Conservation (phyloP, 805 yeast genomes). For the Lipomyces spencermartinsiae region DNA sequence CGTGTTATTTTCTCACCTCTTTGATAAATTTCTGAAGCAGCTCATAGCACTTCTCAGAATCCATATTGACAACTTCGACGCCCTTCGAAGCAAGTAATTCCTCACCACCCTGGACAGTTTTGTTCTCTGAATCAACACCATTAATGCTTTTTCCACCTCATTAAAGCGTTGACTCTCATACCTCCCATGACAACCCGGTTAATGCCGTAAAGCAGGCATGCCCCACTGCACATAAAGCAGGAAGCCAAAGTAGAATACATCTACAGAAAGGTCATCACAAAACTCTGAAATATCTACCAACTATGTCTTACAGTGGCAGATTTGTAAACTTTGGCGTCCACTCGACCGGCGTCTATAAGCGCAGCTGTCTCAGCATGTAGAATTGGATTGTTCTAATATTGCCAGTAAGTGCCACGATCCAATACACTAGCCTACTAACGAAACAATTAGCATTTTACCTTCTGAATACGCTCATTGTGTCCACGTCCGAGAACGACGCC, state of each 20-base stretch:
- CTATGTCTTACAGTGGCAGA: constrained; percentile 61
- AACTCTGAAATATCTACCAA: background rate
- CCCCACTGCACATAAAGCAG: constrained; percentile 95
- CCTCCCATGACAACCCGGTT: constrained; percentile 82
- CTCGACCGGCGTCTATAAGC: constrained; percentile 87
- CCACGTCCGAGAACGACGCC: constrained; percentile 87
- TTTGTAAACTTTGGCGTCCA: constrained; percentile 78
- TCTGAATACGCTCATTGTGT: constrained; percentile 89
- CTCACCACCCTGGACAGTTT: constrained; percentile 83
- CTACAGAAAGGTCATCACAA: constrained; percentile 9
- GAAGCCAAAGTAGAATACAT: constrained; percentile 93
- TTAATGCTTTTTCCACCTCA: background rate
- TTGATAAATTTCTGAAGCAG: constrained; percentile 79
- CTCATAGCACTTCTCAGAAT: constrained; percentile 51
- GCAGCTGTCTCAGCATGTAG: constrained; percentile 93
- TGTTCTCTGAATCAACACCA: constrained; percentile 61
- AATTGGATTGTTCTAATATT: constrained; percentile 52
- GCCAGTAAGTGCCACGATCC: background rate
- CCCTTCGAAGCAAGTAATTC: constrained; percentile 70
- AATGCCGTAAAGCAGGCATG: constrained; percentile 86
- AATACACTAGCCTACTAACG: background rate
- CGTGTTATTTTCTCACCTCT: constrained; percentile 48
- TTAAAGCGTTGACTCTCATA: constrained; percentile 13
- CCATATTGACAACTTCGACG: constrained; percentile 52
- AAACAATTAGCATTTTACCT: constrained; percentile 55